Conservation (phyloP, 805 yeast genomes). For the Yarrowia divulgata region DNA sequence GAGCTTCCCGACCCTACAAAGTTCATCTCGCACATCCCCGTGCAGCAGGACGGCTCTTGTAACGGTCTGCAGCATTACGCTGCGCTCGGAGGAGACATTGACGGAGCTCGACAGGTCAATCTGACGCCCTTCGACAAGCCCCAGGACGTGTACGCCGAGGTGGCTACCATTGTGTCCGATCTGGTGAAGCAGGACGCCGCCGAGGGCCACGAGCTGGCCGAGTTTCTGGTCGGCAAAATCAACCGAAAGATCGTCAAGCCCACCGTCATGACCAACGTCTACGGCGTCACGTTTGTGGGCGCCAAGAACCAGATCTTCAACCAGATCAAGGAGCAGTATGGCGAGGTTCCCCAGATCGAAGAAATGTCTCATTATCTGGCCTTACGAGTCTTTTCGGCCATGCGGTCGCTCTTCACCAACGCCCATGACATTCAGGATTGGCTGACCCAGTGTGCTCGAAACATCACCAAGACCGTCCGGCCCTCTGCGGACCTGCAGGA, state of each 20-base stretch:
- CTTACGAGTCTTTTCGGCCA: conserved; percentile 76
- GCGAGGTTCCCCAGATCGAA: conserved; percentile 59
- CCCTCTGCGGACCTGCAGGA: conserved; percentile 59
- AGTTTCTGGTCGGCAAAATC: conserved; percentile 65
- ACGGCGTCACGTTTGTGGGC: conserved; percentile 94
- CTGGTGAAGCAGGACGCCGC: conserved; percentile 58
- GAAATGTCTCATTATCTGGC: conserved; percentile 72
- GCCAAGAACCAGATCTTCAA: conserved; percentile 88
- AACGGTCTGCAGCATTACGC: conserved; percentile 75
- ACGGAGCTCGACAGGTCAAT: conserved; percentile 70
- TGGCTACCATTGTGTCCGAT: conserved; percentile 58
- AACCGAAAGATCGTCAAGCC: conserved; percentile 92
- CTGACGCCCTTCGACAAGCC: conserved; percentile 63
- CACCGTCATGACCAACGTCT: conserved; percentile 97
- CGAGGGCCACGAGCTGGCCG: conserved; percentile 47
- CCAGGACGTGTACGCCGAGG: conserved; percentile 67
- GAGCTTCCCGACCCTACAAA: conserved; percentile 58
- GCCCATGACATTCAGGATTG: conserved; percentile 97
- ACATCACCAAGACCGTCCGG: conserved; percentile 79
- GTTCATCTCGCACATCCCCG: conserved; percentile 60
- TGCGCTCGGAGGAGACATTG: conserved; percentile 72
- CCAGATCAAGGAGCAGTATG: conserved; percentile 58
- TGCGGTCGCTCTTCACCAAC: conserved; percentile 83
- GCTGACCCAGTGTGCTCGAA: conserved; percentile 85
- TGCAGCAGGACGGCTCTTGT: conserved; percentile 74